Evolutionary conservation across 352 stramenopile genomes (phyloP), one percentile per base, ranked within the genome.

Genomic region (Globisporangium nodosum): DNA sequence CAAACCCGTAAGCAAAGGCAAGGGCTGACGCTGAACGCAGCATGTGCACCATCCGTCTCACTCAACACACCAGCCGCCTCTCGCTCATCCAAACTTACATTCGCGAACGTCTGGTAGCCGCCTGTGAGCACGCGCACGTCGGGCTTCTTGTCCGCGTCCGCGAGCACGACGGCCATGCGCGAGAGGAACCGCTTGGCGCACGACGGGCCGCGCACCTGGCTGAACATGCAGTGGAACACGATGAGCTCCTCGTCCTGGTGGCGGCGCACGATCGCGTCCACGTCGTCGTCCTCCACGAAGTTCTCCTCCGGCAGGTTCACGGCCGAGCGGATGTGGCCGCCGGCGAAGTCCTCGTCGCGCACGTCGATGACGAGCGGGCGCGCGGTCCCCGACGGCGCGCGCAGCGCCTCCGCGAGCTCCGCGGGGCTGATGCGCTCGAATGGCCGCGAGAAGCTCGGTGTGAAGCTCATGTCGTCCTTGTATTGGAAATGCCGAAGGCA

Each of bases 161-260:
- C 66, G 20, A 88, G 53, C 49, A 87, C 61, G 30, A 78, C 56
- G 0, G 74, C 64, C 65, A 92, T 72, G 39, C 85, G 81, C 55
- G 70, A 66, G 55, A 83, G 72, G 55, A 94, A 92, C 31, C 85
- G 81, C 47, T 79, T 76, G 43, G 85, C 85, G 54, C 85, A 94
- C n/a, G 73, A 81, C 18, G 85, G 85, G 1, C 82, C 85, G 40
- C 85, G 85, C 47, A 94, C 70, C 64, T 94, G 85, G 40, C 82
- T 95, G 70, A 95, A 73, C 81, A 93, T 93, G 72, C 85, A 95
- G 68, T 95, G 85, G 60, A 95, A 93, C 27, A 95, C 77, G 65
- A 95, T 73, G 50, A 70, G 54, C 35, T 81, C 65, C 52, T 84
- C 68, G 55, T 83, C 60, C 64, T 87, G 77, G 67, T 83, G 88